These are phyloP conservation scores for Conticribra weissflogii DNA, from an alignment of 108 stramenopile genomes.

Conservation along the genomic window DNA sequence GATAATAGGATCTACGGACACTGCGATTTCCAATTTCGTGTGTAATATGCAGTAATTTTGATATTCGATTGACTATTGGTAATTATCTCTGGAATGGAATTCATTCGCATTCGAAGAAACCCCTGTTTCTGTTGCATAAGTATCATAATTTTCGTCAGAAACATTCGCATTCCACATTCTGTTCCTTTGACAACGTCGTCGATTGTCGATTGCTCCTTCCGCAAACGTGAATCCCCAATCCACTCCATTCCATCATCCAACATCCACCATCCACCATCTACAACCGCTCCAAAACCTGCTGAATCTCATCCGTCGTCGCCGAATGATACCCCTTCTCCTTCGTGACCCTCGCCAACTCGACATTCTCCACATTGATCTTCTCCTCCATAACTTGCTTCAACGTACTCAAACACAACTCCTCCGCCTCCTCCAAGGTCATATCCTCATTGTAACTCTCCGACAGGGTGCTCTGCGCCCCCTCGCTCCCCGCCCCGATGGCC, in stretches of 20 bases:
- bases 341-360: constrained; percentile 95
- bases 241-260: background rate
- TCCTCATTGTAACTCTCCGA: constrained; percentile 93
- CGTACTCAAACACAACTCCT: constrained; percentile 88
- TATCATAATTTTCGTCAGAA: too few relatives aligned
- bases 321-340: constrained; percentile 89
- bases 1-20: too few relatives aligned
- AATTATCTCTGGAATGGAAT: too few relatives aligned
- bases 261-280: constrained; percentile 1
- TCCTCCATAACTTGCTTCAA: constrained; percentile 99
- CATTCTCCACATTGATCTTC: constrained; percentile 95
- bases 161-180: too few relatives aligned
- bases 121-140: too few relatives aligned
- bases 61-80: too few relatives aligned
- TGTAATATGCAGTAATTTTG: too few relatives aligned
- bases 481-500: constrained; percentile 97
- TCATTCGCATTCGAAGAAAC: too few relatives aligned
- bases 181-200: too few relatives aligned
- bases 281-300: constrained; percentile 78
- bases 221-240: too few relatives aligned
- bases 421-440: constrained; percentile 95
- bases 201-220: background rate
- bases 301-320: constrained; percentile 86
- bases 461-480: constrained; percentile 96
- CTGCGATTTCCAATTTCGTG: too few relatives aligned